Evolutionary conservation across 768 basidiomycete genomes (phyloP).

Genomic region (Candolleomyces eurysporus): DNA sequence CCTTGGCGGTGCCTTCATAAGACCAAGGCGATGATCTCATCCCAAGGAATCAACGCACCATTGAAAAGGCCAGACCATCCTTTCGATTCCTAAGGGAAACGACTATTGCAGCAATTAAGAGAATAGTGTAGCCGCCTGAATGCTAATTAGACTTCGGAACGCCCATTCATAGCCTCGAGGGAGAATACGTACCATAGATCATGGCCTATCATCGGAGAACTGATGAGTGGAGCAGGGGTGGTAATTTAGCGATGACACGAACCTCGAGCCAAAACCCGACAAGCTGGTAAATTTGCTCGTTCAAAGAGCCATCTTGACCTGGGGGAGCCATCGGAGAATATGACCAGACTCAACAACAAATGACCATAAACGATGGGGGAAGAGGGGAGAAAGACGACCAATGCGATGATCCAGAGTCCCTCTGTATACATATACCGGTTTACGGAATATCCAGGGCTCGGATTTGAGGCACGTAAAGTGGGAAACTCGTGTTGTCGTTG

Average conservation of each 20-base stretch:
- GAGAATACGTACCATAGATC: neutral
- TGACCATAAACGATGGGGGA: no score
- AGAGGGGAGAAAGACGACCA: no score
- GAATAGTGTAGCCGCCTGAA: slow-evolving; percentile 16
- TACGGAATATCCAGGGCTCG: no score
- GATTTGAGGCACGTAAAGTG: no score
- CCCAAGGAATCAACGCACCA: slow-evolving; percentile 5
- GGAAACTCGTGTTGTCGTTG: no score
- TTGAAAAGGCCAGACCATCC: slow-evolving; percentile 9
- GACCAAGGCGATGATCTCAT: no score
- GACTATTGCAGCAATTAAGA: slow-evolving; percentile 17
- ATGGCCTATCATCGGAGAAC: neutral
- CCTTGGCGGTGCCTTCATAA: slow-evolving; percentile 8
- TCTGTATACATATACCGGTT: no score
- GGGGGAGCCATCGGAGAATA: slow-evolving; percentile 8
- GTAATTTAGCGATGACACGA: neutral
- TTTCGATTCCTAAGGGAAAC: slow-evolving; percentile 16
- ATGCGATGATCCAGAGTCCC: no score
- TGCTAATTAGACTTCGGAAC: neutral
- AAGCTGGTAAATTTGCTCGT: neutral
- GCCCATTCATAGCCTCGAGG: neutral
- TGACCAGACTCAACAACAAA: no score
- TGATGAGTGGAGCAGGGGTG: neutral
- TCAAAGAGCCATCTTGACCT: neutral
- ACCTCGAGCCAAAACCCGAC: slow-evolving; percentile 5